Conservation (phyloP, 2,329 filamentous ascomycete genomes). For the Pestalotiopsis sp. region DNA sequence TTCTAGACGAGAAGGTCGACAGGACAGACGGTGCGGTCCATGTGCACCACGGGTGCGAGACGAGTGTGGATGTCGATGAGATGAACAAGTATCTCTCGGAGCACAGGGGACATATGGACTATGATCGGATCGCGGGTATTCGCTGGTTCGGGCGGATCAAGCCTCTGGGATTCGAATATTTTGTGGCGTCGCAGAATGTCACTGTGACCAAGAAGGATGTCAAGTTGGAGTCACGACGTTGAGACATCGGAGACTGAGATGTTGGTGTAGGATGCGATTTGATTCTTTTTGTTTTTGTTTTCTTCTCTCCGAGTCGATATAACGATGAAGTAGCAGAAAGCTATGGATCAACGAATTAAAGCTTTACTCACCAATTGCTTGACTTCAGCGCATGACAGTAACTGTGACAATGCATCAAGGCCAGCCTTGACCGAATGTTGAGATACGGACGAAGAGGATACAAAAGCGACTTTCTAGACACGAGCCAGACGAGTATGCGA, state of each 20-base stretch:
- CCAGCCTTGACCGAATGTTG: no score
- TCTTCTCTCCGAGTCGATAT: no score
- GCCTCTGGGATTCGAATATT: constrained; percentile 18
- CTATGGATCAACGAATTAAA: no score
- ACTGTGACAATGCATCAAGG: no score
- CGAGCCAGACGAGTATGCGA: no score
- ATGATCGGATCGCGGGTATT: constrained; percentile 18
- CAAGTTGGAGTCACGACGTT: constrained; percentile 11
- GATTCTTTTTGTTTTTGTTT: no score
- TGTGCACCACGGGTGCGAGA: background rate
- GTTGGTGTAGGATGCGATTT: no score
- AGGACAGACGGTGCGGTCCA: background rate
- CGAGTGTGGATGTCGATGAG: background rate
- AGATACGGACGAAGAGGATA: no score
- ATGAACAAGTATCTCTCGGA: background rate
- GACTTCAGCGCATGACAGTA: no score
- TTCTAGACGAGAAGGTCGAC: constrained; percentile 2
- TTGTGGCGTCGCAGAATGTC: constrained; percentile 19
- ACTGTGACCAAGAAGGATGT: constrained; percentile 5
- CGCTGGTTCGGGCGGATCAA: constrained; percentile 24
- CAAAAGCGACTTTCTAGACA: no score
- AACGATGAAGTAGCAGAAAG: no score
- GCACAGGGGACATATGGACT: background rate
- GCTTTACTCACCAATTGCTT: no score
- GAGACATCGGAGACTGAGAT: background rate